These are phyloP conservation scores for Talaromyces stipitatus DNA, from an alignment of 495 filamentous ascomycete genomes.

Conservation along the genomic window DNA sequence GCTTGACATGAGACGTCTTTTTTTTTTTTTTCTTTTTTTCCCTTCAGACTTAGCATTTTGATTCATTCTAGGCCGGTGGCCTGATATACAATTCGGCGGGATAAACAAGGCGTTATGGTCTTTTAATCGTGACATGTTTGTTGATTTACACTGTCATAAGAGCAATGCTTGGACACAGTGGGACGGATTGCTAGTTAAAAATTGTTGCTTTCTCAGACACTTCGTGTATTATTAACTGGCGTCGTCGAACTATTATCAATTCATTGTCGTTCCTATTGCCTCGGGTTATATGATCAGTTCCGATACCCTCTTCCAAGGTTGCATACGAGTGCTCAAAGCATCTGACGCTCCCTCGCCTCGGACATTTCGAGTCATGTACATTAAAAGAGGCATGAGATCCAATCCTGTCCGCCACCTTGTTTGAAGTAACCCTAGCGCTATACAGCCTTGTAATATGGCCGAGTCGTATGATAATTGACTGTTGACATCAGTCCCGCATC, in stretches of 20 bases:
- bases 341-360: not conserved
- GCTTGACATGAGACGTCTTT: not conserved
- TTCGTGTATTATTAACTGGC: not conserved
- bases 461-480: conserved; percentile 10
- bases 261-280: not conserved
- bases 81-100: not conserved
- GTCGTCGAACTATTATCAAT: not conserved
- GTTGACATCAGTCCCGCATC: conserved; percentile 45
- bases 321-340: not conserved
- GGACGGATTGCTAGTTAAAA: not conserved
- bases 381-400: not conserved
- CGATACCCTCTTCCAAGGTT: not conserved
- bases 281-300: not conserved
- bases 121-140: not conserved
- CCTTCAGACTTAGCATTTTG: not conserved
- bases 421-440: not conserved
- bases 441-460: no score
- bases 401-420: not conserved
- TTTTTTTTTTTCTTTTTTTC: no score
- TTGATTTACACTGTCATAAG: not conserved
- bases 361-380: not conserved
- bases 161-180: not conserved
- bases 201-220: not conserved
- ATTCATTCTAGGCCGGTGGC: not conserved
- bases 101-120: not conserved